Conservation (phyloP, 805 yeast species). For the Ogataea minuta region DNA sequence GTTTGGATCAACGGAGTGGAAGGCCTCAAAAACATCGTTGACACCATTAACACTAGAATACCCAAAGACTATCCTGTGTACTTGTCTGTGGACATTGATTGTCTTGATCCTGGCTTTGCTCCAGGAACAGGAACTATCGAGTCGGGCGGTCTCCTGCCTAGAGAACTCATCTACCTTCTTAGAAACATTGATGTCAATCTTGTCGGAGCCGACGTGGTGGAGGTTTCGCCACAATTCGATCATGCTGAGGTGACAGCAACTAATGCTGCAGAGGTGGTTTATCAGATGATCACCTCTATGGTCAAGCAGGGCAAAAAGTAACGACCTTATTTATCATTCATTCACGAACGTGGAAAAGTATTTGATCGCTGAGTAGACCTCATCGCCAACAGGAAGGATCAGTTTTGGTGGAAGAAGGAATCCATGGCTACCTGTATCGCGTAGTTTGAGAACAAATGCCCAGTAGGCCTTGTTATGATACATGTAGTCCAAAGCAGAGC, state of each 20-base stretch:
- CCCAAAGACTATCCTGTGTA: slow-evolving; percentile 69
- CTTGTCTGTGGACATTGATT: slow-evolving; percentile 74
- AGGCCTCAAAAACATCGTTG: slow-evolving; percentile 46
- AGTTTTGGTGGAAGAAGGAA: slow-evolving; percentile 69
- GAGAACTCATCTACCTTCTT: slow-evolving; percentile 50
- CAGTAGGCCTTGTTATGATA: slow-evolving; percentile 77
- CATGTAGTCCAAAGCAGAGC: slow-evolving; percentile 80
- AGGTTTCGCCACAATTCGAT: slow-evolving; percentile 64
- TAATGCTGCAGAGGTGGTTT: slow-evolving; percentile 70
- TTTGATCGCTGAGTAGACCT: slow-evolving; percentile 63
- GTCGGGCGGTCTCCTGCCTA: slow-evolving; percentile 57
- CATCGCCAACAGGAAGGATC: slow-evolving; percentile 76
- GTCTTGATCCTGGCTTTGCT: slow-evolving; percentile 56
- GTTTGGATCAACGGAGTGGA: slow-evolving; percentile 63
- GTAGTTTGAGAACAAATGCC: slow-evolving; percentile 79
- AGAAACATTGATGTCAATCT: slow-evolving; percentile 46
- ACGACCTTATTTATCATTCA: slow-evolving; percentile 1
- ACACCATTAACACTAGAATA: slow-evolving; percentile 50
- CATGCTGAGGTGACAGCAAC: slow-evolving; percentile 63
- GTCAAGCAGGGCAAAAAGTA: slow-evolving; percentile 47
- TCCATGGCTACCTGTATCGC: slow-evolving; percentile 83
- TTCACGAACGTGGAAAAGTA: slow-evolving; percentile 58
- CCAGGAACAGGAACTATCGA: slow-evolving; percentile 61
- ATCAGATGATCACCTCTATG: slow-evolving; percentile 71
- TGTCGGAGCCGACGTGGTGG: slow-evolving; percentile 58